Conservation (phyloP, 805 yeast species). For the Candida wancherniae region DNA sequence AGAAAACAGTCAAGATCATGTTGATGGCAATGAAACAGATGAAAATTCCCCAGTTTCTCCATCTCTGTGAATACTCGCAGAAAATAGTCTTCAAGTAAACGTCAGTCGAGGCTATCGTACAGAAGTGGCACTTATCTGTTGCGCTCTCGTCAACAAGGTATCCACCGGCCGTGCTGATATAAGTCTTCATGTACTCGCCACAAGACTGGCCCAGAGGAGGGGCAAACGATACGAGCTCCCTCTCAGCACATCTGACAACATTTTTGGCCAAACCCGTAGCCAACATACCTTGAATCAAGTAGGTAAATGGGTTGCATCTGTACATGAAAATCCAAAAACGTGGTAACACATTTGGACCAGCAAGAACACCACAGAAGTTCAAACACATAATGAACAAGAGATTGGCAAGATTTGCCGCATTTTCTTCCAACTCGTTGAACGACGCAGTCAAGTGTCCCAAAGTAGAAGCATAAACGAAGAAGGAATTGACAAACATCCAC, state of each 20-base stretch:
- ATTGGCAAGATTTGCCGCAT: conserved; percentile 23
- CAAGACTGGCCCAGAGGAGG: conserved; percentile 62
- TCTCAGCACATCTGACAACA: conserved; percentile 42
- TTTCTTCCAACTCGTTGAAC: conserved; percentile 20
- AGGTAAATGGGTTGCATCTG: conserved; percentile 68
- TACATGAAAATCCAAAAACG: conserved; percentile 85
- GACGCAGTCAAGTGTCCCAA: conserved; percentile 22
- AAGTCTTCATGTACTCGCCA: conserved; percentile 45
- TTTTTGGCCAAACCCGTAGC: conserved; percentile 45
- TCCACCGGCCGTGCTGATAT: conserved; percentile 44
- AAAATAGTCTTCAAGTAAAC: conserved; percentile 46
- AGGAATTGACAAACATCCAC: conserved; percentile 25
- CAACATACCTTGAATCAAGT: conserved; percentile 36
- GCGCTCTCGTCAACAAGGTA: conserved; percentile 52
- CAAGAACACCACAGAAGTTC: conserved; percentile 76
- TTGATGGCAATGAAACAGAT: conserved; percentile 42
- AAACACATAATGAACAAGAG: conserved; percentile 30
- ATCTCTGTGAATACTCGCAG: conserved; percentile 46
- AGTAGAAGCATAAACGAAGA: conserved; percentile 19
- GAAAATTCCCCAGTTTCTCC: conserved; percentile 64
- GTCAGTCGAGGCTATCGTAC: conserved; percentile 56
- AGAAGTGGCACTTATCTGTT: conserved; percentile 56
- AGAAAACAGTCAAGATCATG: conserved; percentile 25
- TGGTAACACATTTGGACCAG: conserved; percentile 55
- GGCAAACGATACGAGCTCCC: conserved; percentile 25